A percentile compares a stretch with the other conserved stretches of the same genome.
These are phyloP conservation scores for Pilasporangium apinafurcum DNA, from an alignment of 352 stramenopile genomes.

Conservation along the genomic window DNA sequence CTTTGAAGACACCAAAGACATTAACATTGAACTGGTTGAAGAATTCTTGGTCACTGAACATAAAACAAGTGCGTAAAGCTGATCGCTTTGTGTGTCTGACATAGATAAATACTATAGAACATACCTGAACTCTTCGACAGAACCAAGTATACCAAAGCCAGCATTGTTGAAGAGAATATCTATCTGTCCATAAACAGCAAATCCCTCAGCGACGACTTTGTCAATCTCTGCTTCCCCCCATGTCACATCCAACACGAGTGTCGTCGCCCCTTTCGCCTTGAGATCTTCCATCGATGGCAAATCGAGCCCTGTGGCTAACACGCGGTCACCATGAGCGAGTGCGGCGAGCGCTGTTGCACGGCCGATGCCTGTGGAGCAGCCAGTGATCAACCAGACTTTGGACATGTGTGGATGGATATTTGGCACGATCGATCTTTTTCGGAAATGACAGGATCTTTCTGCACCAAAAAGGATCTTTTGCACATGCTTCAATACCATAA, in stretches of 20 bases:
- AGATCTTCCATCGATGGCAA: constrained; percentile 15
- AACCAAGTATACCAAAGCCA: constrained; percentile 20
- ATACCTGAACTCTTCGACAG: constrained; percentile 35
- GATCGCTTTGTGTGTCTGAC: no score
- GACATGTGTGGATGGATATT: not conserved
- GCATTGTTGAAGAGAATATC: constrained; percentile 41
- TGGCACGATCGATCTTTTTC: no score
- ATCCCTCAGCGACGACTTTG: constrained; percentile 8
- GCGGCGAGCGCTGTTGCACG: constrained; percentile 17
- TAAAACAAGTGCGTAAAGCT: no score
- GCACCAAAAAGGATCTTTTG: no score
- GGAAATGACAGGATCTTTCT: no score
- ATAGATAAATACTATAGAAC: no score
- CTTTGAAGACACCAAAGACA: constrained; percentile 28
- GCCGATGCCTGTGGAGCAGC: constrained; percentile 10
- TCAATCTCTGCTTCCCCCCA: constrained; percentile 14
- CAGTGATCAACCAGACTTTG: constrained; percentile 23
- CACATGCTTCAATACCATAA: no score
- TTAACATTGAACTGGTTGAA: constrained; percentile 36
- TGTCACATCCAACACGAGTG: constrained; percentile 26
- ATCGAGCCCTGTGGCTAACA: constrained; percentile 27
- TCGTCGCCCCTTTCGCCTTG: constrained; percentile 11
- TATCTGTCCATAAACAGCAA: constrained; percentile 17
- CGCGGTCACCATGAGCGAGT: constrained; percentile 18
- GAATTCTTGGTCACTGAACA: constrained; percentile 26